A percentile compares a stretch with the other conserved stretches of the same genome.
These are phyloP conservation scores for Diutina scorzettiae DNA, from an alignment of 1,139 yeast genomes.

Conservation along the genomic window DNA sequence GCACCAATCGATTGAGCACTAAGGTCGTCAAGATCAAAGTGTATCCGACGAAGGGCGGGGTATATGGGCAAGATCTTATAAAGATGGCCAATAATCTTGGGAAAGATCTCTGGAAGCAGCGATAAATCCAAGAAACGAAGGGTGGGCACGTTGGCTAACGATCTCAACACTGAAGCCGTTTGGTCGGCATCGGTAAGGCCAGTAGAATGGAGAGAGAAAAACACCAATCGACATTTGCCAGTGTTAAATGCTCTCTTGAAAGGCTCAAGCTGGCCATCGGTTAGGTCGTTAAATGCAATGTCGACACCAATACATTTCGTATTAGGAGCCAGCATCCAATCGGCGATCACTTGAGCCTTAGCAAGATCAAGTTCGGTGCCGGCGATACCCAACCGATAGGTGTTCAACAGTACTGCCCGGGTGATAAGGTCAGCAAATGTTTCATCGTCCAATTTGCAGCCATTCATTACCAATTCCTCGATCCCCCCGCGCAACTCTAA, in stretches of 20 bases:
- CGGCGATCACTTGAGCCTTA: conserved; percentile 37
- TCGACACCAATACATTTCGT: conserved; percentile 70
- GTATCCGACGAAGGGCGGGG: conserved; percentile 56
- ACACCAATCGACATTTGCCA: conserved; percentile 29
- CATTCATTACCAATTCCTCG: conserved; percentile 75
- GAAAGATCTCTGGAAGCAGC: conserved; percentile 62
- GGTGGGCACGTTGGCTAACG: conserved; percentile 40
- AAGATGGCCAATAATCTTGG: conserved; percentile 51
- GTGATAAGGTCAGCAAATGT: conserved; percentile 40
- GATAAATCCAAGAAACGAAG: conserved; percentile 70
- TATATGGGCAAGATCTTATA: conserved; percentile 55
- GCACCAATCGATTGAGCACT: conserved; percentile 51
- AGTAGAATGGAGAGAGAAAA: conserved; percentile 64
- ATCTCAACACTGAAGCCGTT: conserved; percentile 37
- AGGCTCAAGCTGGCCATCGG: conserved; percentile 38
- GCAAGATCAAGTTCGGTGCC: conserved; percentile 47
- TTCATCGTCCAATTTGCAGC: conserved; percentile 51
- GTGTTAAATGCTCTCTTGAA: conserved; percentile 31
- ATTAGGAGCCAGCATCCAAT: conserved; percentile 47
- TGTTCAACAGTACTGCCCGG: conserved; percentile 39
- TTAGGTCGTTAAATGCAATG: conserved; percentile 69
- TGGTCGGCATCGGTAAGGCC: conserved; percentile 43
- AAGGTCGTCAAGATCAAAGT: conserved; percentile 64
- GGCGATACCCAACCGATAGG: conserved; percentile 71
- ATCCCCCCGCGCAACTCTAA: conserved; percentile 54